These are phyloP conservation scores for Porcisia hertigi DNA, from an alignment of 208 protist species.

Conservation along the genomic window DNA sequence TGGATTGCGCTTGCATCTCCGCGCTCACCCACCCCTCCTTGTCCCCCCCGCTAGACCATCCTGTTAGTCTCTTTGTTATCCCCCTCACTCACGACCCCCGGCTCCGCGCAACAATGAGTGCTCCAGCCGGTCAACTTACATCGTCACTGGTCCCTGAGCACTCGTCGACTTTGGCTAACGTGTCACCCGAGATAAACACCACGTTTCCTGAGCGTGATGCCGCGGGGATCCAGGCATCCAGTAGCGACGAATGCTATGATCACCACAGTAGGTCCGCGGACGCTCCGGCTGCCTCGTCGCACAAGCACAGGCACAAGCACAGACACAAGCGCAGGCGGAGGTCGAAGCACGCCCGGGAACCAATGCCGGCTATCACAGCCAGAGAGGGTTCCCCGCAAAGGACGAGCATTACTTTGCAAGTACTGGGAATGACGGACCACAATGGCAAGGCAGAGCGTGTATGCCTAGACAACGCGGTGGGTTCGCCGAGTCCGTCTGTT, in stretches of 20 bases:
- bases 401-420: not conserved
- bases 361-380: not conserved
- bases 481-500: not conserved
- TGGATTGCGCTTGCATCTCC: too few species aligned
- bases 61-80: not conserved
- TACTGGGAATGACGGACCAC: conserved; percentile 19
- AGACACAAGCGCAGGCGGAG: conserved; percentile 4
- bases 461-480: conserved; percentile 14
- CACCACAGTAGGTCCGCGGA: not conserved
- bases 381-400: not conserved
- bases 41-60: too few species aligned
- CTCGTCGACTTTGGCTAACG: not conserved
- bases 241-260: not conserved
- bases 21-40: too few species aligned
- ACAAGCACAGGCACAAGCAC: conserved; percentile 6
- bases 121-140: not conserved
- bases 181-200: not conserved
- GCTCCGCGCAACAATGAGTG: not conserved
- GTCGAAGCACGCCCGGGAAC: not conserved
- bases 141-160: not conserved
- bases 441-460: conserved; percentile 15
- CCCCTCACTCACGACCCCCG: not conserved
- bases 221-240: not conserved
- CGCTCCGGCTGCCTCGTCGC: not conserved
- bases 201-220: not conserved